Evolutionary conservation across 352 stramenopile genomes (phyloP), one percentile per base, ranked within the genome.

Genomic region (Globisporangium apiculatum): DNA sequence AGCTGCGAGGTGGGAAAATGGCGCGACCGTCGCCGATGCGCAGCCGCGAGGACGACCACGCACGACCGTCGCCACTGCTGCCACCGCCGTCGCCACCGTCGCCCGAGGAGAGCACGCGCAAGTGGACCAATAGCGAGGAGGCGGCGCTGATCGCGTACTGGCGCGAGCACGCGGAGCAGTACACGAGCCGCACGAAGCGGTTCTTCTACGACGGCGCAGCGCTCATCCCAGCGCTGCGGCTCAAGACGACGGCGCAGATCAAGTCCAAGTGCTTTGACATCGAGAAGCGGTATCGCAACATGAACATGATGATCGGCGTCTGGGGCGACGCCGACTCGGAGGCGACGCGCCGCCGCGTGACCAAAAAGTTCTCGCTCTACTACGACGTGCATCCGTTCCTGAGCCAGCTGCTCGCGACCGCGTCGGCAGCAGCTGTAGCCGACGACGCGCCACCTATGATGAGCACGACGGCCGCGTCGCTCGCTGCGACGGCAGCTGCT

Each of bases 241-340:
- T 49, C 55, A 66, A 66, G 55, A 58, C 42, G 8, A 14, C 46
- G 7, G 43, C 35, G 36, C 60, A 66, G 55, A 62, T 66, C 54
- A 57, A 62, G 40, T 66, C 60, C 48, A 66, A 66, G 49, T 66
- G 54, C 55, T 62, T 53, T 42, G 60, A 66, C 43, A 58, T 54
- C 11, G 60, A 66, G 60, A 61, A 62, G 48, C 60, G 60, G n/a
- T 66, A 66, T 36, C 48, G 42, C 10, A 48, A 66, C 35, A 62
- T 38, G 11, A 53, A 48, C 11, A 42, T 58, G 31, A 47, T 53
- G 54, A 24, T 66, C 18, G 43, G 49, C 48, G 36, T 55, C 9
- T 17, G 9, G 2, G 45, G 18, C 3, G 60, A 38, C 11, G 11
- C 42, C 0, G 38, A 55, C 15, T 40, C 31, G n/a, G 54, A 55